Conservation (phyloP, 164 flowering plant species). For the Umbilicus rupestris region DNA sequence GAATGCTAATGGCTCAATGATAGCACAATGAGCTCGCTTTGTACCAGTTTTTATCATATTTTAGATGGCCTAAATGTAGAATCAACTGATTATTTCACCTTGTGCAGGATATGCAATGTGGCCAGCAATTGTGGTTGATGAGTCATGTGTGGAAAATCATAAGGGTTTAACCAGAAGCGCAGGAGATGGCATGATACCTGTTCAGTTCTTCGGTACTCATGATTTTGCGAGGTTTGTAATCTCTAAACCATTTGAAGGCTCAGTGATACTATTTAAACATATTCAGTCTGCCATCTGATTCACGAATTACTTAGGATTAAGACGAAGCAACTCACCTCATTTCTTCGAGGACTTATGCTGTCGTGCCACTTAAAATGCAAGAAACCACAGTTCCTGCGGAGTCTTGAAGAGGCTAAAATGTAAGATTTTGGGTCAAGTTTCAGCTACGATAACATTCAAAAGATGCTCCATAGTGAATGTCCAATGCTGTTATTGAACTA, state of each 20-base stretch:
- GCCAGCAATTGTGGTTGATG: slow-evolving; percentile 86
- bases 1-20: background rate
- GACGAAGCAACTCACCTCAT: slow-evolving; percentile 59
- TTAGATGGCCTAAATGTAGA: background rate
- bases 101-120: slow-evolving; percentile 86
- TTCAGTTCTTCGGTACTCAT: slow-evolving; percentile 95
- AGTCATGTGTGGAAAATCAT: slow-evolving; percentile 35
- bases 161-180: slow-evolving; percentile 33
- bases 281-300: background rate
- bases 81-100: background rate
- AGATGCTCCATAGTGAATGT: background rate
- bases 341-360: slow-evolving; percentile 73
- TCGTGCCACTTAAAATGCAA: slow-evolving; percentile 76
- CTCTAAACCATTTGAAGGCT: background rate
- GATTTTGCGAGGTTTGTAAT: slow-evolving; percentile 84
- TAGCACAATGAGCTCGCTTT: background rate
- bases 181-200: slow-evolving; percentile 60
- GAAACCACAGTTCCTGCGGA: slow-evolving; percentile 43
- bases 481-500: background rate
- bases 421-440: slow-evolving; percentile 19
- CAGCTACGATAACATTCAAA: background rate
- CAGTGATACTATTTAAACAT: background rate
- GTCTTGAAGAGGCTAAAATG: slow-evolving; percentile 89
- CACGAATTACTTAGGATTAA: slow-evolving; percentile 42
- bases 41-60: background rate